Evolutionary conservation across 371 early-diverging fungal species (phyloP).

Genomic region (Mucor sp.): DNA sequence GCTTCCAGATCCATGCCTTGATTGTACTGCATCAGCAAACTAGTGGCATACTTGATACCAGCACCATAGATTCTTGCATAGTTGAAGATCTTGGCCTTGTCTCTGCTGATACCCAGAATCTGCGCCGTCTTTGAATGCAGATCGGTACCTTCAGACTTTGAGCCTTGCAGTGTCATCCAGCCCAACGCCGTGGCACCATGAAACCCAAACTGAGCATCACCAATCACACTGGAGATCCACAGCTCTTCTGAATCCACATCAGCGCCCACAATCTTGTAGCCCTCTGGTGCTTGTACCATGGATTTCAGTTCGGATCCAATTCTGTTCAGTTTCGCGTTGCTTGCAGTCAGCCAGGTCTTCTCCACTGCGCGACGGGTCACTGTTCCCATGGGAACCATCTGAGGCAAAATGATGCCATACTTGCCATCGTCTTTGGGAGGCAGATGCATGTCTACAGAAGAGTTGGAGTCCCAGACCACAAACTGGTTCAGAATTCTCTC

Average conservation of each 20-base stretch:
- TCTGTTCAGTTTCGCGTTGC: conserved; percentile 88
- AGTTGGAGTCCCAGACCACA: conserved; percentile 74
- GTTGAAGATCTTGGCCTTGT: conserved; percentile 95
- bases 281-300: conserved; percentile 81
- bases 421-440: conserved; percentile 38
- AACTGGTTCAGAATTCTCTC: conserved; percentile 85
- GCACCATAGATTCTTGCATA: conserved; percentile 97
- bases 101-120: conserved; percentile 87
- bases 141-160: conserved; percentile 89
- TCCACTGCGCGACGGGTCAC: conserved; percentile 96
- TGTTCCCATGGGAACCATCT: conserved; percentile 93
- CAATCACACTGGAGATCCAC: conserved; percentile 95
- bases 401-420: conserved; percentile 90
- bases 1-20: conserved; percentile 69
- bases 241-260: conserved; percentile 98
- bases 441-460: conserved; percentile 44
- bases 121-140: conserved; percentile 91
- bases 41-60: conserved; percentile 83
- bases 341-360: conserved; percentile 94
- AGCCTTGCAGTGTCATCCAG: conserved; percentile 97
- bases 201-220: conserved; percentile 92
- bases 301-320: conserved; percentile 96
- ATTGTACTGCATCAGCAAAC: conserved; percentile 80
- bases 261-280: conserved; percentile 90
- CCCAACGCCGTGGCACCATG: conserved; percentile 96